Evolutionary conservation across 805 yeast genomes (phyloP), one percentile per base, ranked within the genome.

Genomic region (Suhomyces pyralidae): DNA sequence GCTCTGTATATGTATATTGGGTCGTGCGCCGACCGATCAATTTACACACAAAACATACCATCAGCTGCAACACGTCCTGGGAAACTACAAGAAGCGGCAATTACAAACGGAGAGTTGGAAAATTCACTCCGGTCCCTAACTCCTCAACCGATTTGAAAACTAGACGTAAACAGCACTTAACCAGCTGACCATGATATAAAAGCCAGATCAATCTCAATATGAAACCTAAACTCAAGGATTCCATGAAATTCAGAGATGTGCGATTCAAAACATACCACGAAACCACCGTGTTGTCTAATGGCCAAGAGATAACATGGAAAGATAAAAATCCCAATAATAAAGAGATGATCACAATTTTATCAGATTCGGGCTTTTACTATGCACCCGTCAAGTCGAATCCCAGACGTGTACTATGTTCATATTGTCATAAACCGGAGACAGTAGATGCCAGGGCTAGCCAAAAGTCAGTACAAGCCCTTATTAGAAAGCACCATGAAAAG

Each of bases 291-390:
- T 40, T 60, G 2, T 64, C 67, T 7, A 63, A 66, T 62, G 44
- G 55, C 12, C 56, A 57, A 40, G 61, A 62, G 36, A 51, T 56
- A 17, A 51, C 60, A 48, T 71, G 76, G 77, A 49, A 62, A 2
- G 58, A 63, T 24, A 12, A 20, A 15, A 42, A 45, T 24, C 48
- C 51, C 5, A 42, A 42, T 5, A 57, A 58, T 34, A 12, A 12
- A 7, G 7, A 28, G 12, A 45, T 52, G 7, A 60, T 67, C n/a
- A 63, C 69, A 6, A 63, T 59, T 0, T 66, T 85, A 71, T 85
- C 85, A 1, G 71, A 71, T 47, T 76, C 81, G 17, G 92, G 93
- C 0, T 82, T 86, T 69, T 81, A 71, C 66, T 86, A 70, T 64
- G 76, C 78, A 46, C 91, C 84, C 30, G 70, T 73, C 10, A 70